These are phyloP conservation scores for Metarhizium anisopliae DNA, from an alignment of 2,329 filamentous ascomycete genomes.

Conservation along the genomic window DNA sequence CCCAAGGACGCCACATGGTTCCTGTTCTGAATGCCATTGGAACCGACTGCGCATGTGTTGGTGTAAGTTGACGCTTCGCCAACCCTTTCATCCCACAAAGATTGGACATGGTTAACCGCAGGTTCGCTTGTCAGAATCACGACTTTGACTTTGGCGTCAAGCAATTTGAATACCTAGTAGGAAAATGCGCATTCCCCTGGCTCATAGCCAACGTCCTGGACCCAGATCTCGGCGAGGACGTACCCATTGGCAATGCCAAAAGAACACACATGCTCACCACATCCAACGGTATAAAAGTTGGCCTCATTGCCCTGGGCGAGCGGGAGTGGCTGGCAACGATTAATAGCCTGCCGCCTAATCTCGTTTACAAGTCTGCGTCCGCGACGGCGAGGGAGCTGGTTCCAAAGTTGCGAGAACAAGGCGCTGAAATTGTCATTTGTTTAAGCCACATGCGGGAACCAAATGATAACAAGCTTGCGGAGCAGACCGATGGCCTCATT, in stretches of 20 bases:
- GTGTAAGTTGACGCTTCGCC: slow-evolving; percentile 44
- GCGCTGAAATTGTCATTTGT: slow-evolving; percentile 75
- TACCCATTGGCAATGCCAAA: slow-evolving; percentile 66
- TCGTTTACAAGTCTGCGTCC: slow-evolving; percentile 73
- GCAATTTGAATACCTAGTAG: slow-evolving; percentile 65
- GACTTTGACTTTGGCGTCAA: slow-evolving; percentile 85
- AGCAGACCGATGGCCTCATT: slow-evolving; percentile 62
- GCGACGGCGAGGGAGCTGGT: slow-evolving; percentile 68
- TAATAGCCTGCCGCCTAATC: slow-evolving; percentile 71
- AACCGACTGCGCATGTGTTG: slow-evolving; percentile 73
- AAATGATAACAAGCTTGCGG: slow-evolving; percentile 79
- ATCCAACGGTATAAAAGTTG: slow-evolving; percentile 78
- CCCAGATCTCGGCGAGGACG: slow-evolving; percentile 64
- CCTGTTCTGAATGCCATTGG: slow-evolving; percentile 70
- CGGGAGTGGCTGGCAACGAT: slow-evolving; percentile 85
- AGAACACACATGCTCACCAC: slow-evolving; percentile 69
- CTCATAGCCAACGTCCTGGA: slow-evolving; percentile 83
- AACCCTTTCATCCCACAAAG: neutral
- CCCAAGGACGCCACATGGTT: slow-evolving; percentile 70
- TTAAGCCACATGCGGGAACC: slow-evolving; percentile 81
- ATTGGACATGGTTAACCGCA: neutral
- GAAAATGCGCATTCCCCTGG: slow-evolving; percentile 80
- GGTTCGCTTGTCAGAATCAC: slow-evolving; percentile 55
- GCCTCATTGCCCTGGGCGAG: slow-evolving; percentile 78
- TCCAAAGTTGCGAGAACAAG: slow-evolving; percentile 62